Base-by-base conservation (phyloP, 495 filamentous ascomycete species). In the Peziza echinospora region DNA sequence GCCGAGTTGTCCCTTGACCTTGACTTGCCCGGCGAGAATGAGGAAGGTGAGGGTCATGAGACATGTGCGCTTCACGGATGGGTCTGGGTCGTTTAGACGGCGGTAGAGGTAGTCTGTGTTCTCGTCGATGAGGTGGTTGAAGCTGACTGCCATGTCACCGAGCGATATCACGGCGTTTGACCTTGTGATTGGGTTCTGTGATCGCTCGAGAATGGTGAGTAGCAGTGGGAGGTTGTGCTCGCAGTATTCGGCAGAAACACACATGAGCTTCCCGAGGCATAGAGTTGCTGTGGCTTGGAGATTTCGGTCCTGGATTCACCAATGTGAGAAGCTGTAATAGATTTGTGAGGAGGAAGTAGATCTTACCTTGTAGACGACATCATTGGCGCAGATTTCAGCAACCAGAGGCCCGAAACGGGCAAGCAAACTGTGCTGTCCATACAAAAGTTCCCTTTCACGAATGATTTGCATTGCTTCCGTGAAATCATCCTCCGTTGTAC, bases 211-310 rank as follows among this genome's bases (percentile, higher is more conserved):
- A 54, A 96, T 94, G 11, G 89, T 99, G 63, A 99, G 91, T 47
- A 99, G 76, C 6, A 99, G 77, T 5, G 83, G 80, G 3, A 99
- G 72, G 51, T 99, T 89, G 24, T 73, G 74, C 57, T 94, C 89
- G 63, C 89, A 99, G 64, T 92, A 99, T 59, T 93, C 83, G 19
- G 84, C 26, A 23, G 77, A 84, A 13, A 92, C 83, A 57, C 89
- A 97, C 89, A 97, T 97, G 40, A 97, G 69, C 66, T 97, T 97
- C 10, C 86, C 89, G 61, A 97, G 72, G 61, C 89, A 97, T n/a
- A 97, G 67, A 2, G 91, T 93, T 13, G 87, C 85, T 30, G 86
- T 80, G 19, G 85, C 84, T 63, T 97, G 89, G 6, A 97, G 70
- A 49, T 80, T 78, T 46, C 78, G 75, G 63, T 94, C 82, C 44